These are phyloP conservation scores for Halteria grandinella DNA, from an alignment of 73 alveolate genomes.

Conservation along the genomic window DNA sequence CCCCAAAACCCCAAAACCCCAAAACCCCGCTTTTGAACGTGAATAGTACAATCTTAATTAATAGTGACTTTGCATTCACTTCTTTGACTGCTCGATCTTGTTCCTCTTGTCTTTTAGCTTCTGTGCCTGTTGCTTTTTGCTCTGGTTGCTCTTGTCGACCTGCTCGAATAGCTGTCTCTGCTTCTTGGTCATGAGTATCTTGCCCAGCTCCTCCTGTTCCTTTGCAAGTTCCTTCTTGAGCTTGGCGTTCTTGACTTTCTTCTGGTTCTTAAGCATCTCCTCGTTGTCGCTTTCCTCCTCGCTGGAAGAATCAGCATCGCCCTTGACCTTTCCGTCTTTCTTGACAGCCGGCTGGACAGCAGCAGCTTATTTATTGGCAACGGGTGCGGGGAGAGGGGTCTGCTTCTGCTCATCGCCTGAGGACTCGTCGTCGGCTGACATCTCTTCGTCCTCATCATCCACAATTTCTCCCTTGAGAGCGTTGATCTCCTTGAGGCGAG, in stretches of 20 bases:
- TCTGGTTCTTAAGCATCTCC: slow-evolving; percentile 35
- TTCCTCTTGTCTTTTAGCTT: slow-evolving; percentile 56
- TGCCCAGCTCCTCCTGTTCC: slow-evolving; percentile 75
- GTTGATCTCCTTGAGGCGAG: slow-evolving; percentile 63
- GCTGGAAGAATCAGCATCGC: slow-evolving; percentile 44
- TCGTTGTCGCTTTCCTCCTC: slow-evolving; percentile 75
- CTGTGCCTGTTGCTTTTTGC: slow-evolving; percentile 53
- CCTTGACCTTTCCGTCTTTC: neutral
- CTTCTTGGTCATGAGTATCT: slow-evolving; percentile 71
- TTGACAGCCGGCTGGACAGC: neutral
- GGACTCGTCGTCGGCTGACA: slow-evolving; percentile 70
- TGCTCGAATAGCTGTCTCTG: slow-evolving; percentile 55
- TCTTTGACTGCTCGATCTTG: slow-evolving; percentile 17
- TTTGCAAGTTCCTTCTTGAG: slow-evolving; percentile 59
- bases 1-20: slow-evolving; percentile 3
- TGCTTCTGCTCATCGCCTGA: slow-evolving; percentile 69
- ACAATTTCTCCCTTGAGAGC: slow-evolving; percentile 56
- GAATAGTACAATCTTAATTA: too few species aligned
- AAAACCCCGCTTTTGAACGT: too few species aligned
- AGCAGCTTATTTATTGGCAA: slow-evolving; percentile 6
- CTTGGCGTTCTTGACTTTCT: slow-evolving; percentile 52
- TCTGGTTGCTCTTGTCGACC: slow-evolving; percentile 46
- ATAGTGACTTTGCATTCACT: too few species aligned
- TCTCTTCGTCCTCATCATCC: slow-evolving; percentile 65
- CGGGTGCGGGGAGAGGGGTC: neutral